Evolutionary conservation across 257 asterid genomes (phyloP).

Genomic region (Capsicum baccatum): DNA sequence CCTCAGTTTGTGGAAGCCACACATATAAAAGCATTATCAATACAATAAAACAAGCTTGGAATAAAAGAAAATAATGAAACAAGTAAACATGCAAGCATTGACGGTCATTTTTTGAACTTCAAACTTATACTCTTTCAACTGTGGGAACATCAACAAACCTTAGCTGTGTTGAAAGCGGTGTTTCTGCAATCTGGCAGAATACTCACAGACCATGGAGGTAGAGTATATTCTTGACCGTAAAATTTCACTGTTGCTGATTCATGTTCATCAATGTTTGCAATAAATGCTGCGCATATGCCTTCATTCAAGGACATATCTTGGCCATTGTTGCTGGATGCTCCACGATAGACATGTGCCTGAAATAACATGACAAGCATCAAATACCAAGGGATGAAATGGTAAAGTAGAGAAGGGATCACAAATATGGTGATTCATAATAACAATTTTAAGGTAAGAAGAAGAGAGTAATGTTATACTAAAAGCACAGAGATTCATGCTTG

Average conservation of each 20-base stretch:
- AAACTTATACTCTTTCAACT: not conserved
- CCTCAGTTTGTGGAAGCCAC: constrained; percentile 24
- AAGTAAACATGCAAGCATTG: constrained; percentile 5
- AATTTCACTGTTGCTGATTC: constrained; percentile 65
- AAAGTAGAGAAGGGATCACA: not conserved
- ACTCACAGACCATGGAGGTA: constrained; percentile 97
- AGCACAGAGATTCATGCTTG: not conserved
- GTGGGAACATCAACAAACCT: constrained; percentile 51
- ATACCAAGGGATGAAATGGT: constrained; percentile 16
- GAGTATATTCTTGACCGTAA: constrained; percentile 56
- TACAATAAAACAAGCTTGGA: not conserved
- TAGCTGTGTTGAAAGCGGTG: constrained; percentile 74
- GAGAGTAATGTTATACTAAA: constrained; percentile 13
- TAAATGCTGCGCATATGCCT: constrained; percentile 80
- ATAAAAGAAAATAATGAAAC: constrained; percentile 1
- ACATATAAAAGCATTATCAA: constrained; percentile 1
- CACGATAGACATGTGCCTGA: constrained; percentile 79
- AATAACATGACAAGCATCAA: constrained; percentile 31
- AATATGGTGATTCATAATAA: not conserved
- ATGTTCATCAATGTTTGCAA: constrained; percentile 87
- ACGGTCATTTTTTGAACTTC: no score
- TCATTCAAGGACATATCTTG: constrained; percentile 35
- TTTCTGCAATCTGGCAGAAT: constrained; percentile 87
- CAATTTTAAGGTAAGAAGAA: not conserved
- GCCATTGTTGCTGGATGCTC: constrained; percentile 34